phyloP scores from a whole-genome alignment of 805 yeast species.

The Metschnikowia colocasiae region DNA sequence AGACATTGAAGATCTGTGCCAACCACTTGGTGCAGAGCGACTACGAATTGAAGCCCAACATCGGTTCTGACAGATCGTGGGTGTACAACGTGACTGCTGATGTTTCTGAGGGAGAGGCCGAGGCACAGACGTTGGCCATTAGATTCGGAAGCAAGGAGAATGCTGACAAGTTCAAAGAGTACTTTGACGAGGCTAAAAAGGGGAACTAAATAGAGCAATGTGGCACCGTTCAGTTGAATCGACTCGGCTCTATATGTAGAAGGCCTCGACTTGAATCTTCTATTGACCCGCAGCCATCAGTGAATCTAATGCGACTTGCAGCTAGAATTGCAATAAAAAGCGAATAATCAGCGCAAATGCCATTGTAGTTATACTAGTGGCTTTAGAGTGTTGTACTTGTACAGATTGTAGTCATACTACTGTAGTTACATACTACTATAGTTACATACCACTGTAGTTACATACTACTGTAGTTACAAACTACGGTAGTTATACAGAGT shows the following conservation, averaged over 20 bases:
- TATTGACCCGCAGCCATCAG: too few relatives aligned
- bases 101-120: slow-evolving; percentile 91
- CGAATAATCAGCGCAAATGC: too few relatives aligned
- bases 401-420: too few relatives aligned
- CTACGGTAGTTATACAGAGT: too few relatives aligned
- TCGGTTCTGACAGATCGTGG: slow-evolving; percentile 98
- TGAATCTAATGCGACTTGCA: too few relatives aligned
- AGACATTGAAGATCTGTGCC: slow-evolving; percentile 96
- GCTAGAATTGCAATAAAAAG: too few relatives aligned
- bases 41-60: slow-evolving; percentile 82
- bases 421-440: too few relatives aligned
- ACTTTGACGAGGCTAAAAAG: slow-evolving; percentile 78
- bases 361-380: too few relatives aligned
- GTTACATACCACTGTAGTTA: too few relatives aligned
- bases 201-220: slow-evolving; percentile 9
- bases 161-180: slow-evolving; percentile 93
- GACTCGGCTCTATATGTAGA: background rate
- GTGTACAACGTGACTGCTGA: slow-evolving; percentile 94
- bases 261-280: background rate
- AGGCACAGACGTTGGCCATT: slow-evolving; percentile 94
- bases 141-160: slow-evolving; percentile 90
- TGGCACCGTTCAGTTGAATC: background rate
- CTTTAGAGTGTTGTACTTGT: too few relatives aligned
- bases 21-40: slow-evolving; percentile 87
- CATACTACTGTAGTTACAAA: too few relatives aligned